Percentiles rank a stretch among this genome's conserved stretches.
Evolutionary conservation across 2,329 filamentous ascomycete genomes (phyloP).

Genomic region (Colletotrichum eremochloae): DNA sequence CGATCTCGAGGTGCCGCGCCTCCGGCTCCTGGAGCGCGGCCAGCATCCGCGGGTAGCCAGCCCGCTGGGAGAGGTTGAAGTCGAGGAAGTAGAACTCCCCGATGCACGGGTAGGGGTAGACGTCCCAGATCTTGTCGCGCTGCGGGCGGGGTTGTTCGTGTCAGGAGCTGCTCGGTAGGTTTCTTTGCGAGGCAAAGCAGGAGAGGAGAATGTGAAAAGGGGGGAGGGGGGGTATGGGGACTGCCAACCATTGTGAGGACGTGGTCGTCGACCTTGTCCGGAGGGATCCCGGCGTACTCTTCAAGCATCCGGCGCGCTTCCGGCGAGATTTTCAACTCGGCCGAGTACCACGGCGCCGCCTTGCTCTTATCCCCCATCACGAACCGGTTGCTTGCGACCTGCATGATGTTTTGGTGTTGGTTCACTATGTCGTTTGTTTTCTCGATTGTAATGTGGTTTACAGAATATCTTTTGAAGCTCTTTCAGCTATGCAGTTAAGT

Average conservation of each 20-base stretch:
- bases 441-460: too few relatives aligned
- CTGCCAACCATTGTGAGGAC: slow-evolving; percentile 27
- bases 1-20: slow-evolving; percentile 47
- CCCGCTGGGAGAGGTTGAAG: slow-evolving; percentile 27
- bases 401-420: slow-evolving; percentile 14
- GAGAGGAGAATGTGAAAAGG: background rate
- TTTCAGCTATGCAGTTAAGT: background rate
- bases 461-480: background rate
- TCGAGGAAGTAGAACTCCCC: slow-evolving; percentile 42
- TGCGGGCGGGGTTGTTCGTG: background rate
- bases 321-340: slow-evolving; percentile 13
- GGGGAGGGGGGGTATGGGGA: background rate
- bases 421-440: background rate
- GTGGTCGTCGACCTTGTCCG: slow-evolving; percentile 30
- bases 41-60: slow-evolving; percentile 40
- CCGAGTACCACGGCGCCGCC: slow-evolving; percentile 38
- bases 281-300: slow-evolving; percentile 29
- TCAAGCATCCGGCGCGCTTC: slow-evolving; percentile 37
- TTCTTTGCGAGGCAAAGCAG: too few relatives aligned
- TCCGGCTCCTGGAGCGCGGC: slow-evolving; percentile 36
- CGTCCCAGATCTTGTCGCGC: slow-evolving; percentile 40
- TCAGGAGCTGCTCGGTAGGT: background rate
- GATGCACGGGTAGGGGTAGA: slow-evolving; percentile 43
- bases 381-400: slow-evolving; percentile 17
- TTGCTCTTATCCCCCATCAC: slow-evolving; percentile 31